These are phyloP conservation scores for Cladosporium sp. DNA, from an alignment of 2,329 filamentous ascomycete species.

Conservation along the genomic window DNA sequence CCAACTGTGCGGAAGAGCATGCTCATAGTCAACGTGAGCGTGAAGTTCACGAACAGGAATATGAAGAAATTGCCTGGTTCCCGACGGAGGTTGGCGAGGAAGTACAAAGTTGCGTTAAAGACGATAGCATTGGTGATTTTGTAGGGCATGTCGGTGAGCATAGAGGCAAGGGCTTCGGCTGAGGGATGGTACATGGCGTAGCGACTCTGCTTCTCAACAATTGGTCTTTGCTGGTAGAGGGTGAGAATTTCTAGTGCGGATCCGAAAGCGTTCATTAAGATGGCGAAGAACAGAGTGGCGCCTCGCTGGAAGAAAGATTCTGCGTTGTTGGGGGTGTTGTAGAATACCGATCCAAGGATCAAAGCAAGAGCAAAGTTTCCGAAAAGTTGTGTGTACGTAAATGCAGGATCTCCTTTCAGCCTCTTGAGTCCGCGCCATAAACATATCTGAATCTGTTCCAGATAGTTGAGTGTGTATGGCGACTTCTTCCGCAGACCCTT, in stretches of 20 bases:
- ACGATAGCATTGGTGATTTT: constrained; percentile 70
- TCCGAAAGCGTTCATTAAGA: constrained; percentile 81
- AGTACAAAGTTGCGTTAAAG: constrained; percentile 82
- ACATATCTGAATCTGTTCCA: constrained; percentile 75
- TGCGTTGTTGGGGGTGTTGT: constrained; percentile 65
- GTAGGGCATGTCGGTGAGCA: constrained; percentile 82
- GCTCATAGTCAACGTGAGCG: constrained; percentile 74
- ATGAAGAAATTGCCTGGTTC: constrained; percentile 79
- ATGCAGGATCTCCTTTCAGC: constrained; percentile 71
- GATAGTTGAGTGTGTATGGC: constrained; percentile 78
- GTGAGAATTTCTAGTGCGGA: constrained; percentile 82
- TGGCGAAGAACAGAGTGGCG: constrained; percentile 81
- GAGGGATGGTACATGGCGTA: constrained; percentile 93
- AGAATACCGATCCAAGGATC: constrained; percentile 80
- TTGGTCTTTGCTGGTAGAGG: constrained; percentile 82
- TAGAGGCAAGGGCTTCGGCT: constrained; percentile 82
- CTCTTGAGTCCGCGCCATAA: constrained; percentile 78
- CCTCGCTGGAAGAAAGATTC: constrained; percentile 75
- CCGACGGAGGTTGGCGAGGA: constrained; percentile 78
- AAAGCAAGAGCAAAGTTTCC: constrained; percentile 75
- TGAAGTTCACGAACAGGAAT: constrained; percentile 75
- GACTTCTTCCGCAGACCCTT: constrained; percentile 62
- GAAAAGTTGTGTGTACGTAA: constrained; percentile 67
- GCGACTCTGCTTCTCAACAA: constrained; percentile 84
- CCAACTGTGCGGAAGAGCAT: constrained; percentile 83